Percentiles rank a stretch among this genome's conserved stretches.
Evolutionary conservation across 2,329 filamentous ascomycete species (phyloP).

Genomic region (Aspergillus persii): DNA sequence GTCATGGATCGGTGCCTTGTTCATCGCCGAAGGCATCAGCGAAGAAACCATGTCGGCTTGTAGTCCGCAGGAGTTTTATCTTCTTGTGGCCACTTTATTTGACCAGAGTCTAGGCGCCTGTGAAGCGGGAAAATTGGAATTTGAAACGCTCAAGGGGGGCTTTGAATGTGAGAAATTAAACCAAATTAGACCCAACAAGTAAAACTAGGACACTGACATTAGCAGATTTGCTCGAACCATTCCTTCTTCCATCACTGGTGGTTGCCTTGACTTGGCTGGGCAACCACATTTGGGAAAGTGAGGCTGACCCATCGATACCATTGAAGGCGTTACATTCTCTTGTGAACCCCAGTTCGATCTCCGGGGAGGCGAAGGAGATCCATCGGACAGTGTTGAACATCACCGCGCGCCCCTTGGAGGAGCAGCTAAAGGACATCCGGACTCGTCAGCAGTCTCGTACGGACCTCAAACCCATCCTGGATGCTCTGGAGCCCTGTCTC

Average conservation of each 20-base stretch:
- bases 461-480: constrained; percentile 54
- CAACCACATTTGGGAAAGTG: constrained; percentile 53
- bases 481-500: constrained; percentile 50
- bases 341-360: constrained; percentile 56
- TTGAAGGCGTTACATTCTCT: constrained; percentile 57
- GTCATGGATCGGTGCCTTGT: constrained; percentile 61
- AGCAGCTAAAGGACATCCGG: constrained; percentile 52
- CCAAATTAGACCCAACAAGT: neutral
- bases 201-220: constrained; percentile 6
- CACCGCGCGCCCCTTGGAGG: constrained; percentile 51
- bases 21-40: constrained; percentile 61
- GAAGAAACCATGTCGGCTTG: constrained; percentile 65
- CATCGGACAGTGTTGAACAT: constrained; percentile 60
- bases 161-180: constrained; percentile 54
- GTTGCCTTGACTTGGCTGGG: constrained; percentile 60
- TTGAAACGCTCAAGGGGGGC: constrained; percentile 60
- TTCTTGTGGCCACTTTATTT: constrained; percentile 61
- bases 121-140: constrained; percentile 53
- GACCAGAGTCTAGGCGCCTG: constrained; percentile 60
- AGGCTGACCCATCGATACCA: constrained; percentile 50
- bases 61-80: constrained; percentile 63
- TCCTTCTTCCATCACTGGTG: constrained; percentile 60
- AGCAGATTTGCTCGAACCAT: constrained; percentile 61
- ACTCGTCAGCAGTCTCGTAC: constrained; percentile 49
- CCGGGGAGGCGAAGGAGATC: constrained; percentile 59